Conservation (phyloP, 306 rosid species). For the Boehmeria nivea region DNA sequence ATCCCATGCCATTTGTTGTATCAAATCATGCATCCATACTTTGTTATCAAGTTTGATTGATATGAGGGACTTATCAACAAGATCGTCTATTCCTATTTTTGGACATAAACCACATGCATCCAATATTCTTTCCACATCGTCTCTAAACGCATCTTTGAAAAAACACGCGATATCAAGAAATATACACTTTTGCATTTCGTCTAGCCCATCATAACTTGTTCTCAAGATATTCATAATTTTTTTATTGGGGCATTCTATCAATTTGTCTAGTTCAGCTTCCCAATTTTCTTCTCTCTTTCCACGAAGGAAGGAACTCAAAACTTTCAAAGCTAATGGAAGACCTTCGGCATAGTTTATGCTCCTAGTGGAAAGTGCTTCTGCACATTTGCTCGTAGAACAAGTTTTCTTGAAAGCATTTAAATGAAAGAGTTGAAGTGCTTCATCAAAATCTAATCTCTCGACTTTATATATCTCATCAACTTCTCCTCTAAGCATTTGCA, state of each 20-base stretch:
- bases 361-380: not conserved
- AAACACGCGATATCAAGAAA: slow-evolving; percentile 32
- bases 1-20: too few relatives aligned
- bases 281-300: not conserved
- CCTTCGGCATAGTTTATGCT: not conserved
- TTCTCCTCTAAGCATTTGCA: not conserved
- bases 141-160: slow-evolving; percentile 32
- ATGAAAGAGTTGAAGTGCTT: slow-evolving; percentile 11
- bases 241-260: not conserved
- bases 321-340: slow-evolving; percentile 1
- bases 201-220: slow-evolving; percentile 21
- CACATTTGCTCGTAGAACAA: not conserved
- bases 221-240: slow-evolving; percentile 7
- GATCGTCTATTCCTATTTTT: slow-evolving; percentile 25
- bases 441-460: not conserved
- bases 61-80: slow-evolving; percentile 38
- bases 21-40: too few relatives aligned
- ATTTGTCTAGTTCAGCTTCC: not conserved
- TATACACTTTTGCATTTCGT: slow-evolving; percentile 13
- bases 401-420: slow-evolving; percentile 5
- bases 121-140: slow-evolving; percentile 14
- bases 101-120: slow-evolving; percentile 24
- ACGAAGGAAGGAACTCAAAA: not conserved
- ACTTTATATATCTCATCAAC: not conserved
- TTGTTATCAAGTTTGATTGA: not conserved